A percentile compares a stretch with the other conserved stretches of the same genome.
Conservation (phyloP, 2,329 filamentous ascomycete genomes). For the Magnaporthales sp. region DNA sequence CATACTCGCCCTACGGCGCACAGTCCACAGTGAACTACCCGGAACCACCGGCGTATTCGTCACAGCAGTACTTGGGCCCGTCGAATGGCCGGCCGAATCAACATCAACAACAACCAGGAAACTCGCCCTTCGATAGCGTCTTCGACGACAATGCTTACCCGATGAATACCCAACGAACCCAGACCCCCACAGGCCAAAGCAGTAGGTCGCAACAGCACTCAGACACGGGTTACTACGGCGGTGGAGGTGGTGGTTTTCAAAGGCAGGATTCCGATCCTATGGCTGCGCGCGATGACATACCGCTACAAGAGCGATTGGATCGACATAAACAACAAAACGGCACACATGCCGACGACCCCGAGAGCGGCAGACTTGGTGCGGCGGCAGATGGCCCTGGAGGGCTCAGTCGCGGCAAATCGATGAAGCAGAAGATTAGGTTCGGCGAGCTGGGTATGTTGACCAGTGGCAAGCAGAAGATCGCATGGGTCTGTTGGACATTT, state of each 20-base stretch:
- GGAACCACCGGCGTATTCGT: conserved; percentile 22
- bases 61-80: conserved; percentile 23
- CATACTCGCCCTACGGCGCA: background rate
- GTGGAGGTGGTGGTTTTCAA: conserved; percentile 12
- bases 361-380: conserved; percentile 14
- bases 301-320: conserved; percentile 33
- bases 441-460: conserved; percentile 53
- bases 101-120: conserved; percentile 22
- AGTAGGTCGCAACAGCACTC: conserved; percentile 24
- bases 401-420: conserved; percentile 18
- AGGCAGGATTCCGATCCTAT: conserved; percentile 26
- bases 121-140: conserved; percentile 50
- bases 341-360: conserved; percentile 50
- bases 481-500: conserved; percentile 78
- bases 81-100: conserved; percentile 17
- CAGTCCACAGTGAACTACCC: background rate
- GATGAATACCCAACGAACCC: conserved; percentile 31
- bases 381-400: conserved; percentile 7
- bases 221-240: conserved; percentile 50
- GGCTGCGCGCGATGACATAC: conserved; percentile 43
- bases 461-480: conserved; percentile 46
- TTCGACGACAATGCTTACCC: conserved; percentile 63
- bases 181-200: conserved; percentile 10
- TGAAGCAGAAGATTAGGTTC: conserved; percentile 39
- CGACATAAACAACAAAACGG: conserved; percentile 34